A percentile compares a stretch with the other conserved stretches of the same genome.
Conservation (phyloP, 208 protist species). For the Trypanosoma avium region DNA sequence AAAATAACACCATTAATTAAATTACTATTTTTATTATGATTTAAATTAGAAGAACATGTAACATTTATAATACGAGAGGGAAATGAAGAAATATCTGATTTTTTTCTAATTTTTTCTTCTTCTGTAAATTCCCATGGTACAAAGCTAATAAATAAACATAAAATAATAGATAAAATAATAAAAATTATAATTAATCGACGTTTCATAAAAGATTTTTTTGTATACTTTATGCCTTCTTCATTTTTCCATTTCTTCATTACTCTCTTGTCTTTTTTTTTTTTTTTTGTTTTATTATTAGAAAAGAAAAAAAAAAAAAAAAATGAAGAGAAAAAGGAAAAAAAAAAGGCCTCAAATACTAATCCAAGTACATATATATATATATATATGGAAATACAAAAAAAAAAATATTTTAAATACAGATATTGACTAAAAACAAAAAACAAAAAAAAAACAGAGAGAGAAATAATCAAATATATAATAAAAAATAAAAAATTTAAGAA, state of each 20-base stretch:
- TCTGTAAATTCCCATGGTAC: too few relatives aligned
- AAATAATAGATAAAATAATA: not conserved
- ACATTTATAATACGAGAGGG: too few relatives aligned
- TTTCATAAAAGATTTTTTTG: too few relatives aligned
- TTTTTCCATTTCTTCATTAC: not conserved
- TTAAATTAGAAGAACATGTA: too few relatives aligned
- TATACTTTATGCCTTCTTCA: not conserved
- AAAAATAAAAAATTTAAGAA: not conserved
- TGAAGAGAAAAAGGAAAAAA: constrained; percentile 5
- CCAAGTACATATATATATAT: not conserved
- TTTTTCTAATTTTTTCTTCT: too few relatives aligned
- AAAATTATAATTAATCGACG: not conserved
- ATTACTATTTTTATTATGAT: too few relatives aligned
- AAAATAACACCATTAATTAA: too few relatives aligned
- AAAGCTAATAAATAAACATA: not conserved
- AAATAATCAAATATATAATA: not conserved
- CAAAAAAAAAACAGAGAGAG: constrained; percentile 13
- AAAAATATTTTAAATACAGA: constrained; percentile 9
- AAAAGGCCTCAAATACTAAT: constrained; percentile 5
- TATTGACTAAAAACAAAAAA: constrained; percentile 22
- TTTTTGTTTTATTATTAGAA: not conserved
- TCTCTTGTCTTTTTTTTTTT: not conserved
- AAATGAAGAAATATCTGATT: too few relatives aligned
- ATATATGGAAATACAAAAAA: constrained; percentile 9
- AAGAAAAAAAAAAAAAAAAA: not conserved